These are phyloP conservation scores for Citrus australasica DNA, from an alignment of 345 rosid genomes.

Conservation along the genomic window DNA sequence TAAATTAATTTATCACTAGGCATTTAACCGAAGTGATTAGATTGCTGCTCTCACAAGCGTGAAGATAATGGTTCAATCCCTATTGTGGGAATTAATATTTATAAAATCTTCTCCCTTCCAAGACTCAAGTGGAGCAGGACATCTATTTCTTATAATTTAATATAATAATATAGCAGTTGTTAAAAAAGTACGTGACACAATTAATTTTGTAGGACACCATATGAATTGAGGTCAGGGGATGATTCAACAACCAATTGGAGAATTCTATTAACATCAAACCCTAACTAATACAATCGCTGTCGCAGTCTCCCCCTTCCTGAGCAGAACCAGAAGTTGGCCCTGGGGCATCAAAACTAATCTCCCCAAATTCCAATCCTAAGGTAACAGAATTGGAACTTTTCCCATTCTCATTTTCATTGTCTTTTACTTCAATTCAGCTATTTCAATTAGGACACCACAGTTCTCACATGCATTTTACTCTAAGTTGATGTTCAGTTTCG, in stretches of 20 bases:
- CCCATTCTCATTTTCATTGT: background rate
- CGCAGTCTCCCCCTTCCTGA: background rate
- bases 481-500: background rate
- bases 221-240: too few relatives aligned
- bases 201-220: too few relatives aligned
- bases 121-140: too few relatives aligned
- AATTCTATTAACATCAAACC: background rate
- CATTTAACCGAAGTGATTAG: rapidly evolving
- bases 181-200: too few relatives aligned
- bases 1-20: too few relatives aligned
- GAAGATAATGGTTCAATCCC: too few relatives aligned
- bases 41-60: too few relatives aligned
- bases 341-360: too few relatives aligned
- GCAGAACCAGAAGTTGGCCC: background rate
- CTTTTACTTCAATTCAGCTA: background rate
- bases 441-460: background rate
- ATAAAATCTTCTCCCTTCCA: rapidly evolving
- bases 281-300: background rate
- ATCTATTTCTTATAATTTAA: too few relatives aligned
- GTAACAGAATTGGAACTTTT: background rate
- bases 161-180: too few relatives aligned
- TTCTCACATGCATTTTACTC: background rate
- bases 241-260: too few relatives aligned
- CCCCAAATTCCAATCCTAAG: background rate
- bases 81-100: too few relatives aligned